Evolutionary conservation across 352 stramenopile species (phyloP).

Genomic region (Phytophthora niederhauseri): DNA sequence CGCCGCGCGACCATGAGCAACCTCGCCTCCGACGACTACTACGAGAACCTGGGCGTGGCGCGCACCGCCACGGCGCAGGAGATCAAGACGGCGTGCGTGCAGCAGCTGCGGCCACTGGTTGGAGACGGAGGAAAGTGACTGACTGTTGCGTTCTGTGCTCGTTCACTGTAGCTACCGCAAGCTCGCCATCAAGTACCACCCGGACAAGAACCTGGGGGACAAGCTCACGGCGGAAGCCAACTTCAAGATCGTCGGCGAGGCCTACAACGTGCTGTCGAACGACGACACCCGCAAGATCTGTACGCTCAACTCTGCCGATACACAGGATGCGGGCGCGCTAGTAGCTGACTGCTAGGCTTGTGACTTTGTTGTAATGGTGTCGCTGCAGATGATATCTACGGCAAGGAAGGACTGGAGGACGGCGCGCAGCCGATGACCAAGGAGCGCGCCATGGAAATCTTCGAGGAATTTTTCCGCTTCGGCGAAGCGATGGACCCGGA

Average conservation of each 20-base stretch:
- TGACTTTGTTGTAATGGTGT: not conserved
- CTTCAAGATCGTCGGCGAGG: slow-evolving; percentile 95
- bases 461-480: slow-evolving; percentile 88
- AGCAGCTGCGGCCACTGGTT: not conserved
- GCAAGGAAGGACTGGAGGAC: slow-evolving; percentile 92
- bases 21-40: slow-evolving; percentile 83
- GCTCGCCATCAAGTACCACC: slow-evolving; percentile 94
- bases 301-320: slow-evolving; percentile 36
- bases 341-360: slow-evolving; percentile 8
- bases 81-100: slow-evolving; percentile 86
- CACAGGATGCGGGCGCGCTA: not conserved
- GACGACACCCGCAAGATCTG: slow-evolving; percentile 90
- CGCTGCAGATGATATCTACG: slow-evolving; percentile 90
- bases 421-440: slow-evolving; percentile 84
- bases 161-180: slow-evolving; percentile 79
- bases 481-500: slow-evolving; percentile 87
- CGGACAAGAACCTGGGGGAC: slow-evolving; percentile 91
- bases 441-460: slow-evolving; percentile 85
- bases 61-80: slow-evolving; percentile 72
- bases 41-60: slow-evolving; percentile 83
- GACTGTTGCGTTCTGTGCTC: not conserved
- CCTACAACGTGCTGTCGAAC: slow-evolving; percentile 95
- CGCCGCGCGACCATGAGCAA: slow-evolving; percentile 38
- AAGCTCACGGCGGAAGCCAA: slow-evolving; percentile 89
- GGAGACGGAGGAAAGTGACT: not conserved